phyloP scores from a whole-genome alignment of 2,329 filamentous ascomycete genomes.

The Periconia digitata region DNA sequence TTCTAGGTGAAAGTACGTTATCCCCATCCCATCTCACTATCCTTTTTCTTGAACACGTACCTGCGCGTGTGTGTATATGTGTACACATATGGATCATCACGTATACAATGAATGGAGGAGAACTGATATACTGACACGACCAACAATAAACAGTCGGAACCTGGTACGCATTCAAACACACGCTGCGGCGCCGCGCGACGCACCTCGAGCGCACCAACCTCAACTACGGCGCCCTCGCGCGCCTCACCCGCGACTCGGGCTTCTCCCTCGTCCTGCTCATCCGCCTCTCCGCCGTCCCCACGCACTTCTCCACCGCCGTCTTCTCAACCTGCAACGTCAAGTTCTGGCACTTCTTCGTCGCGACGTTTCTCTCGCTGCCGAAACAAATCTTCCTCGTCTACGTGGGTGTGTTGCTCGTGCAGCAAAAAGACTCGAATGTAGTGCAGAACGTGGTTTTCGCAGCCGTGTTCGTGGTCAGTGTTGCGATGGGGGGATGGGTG shows the following conservation, averaged over 20 bases:
- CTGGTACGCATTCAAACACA: constrained; percentile 39
- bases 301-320: constrained; percentile 39
- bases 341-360: constrained; percentile 38
- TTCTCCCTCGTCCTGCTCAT: constrained; percentile 40
- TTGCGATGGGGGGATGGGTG: constrained; percentile 35
- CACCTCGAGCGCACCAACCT: constrained; percentile 40
- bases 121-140: too few species aligned
- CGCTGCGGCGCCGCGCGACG: constrained; percentile 30
- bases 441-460: constrained; percentile 35
- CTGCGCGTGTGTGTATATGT: too few species aligned
- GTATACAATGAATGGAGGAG: too few species aligned
- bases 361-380: constrained; percentile 35
- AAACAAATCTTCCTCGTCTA: constrained; percentile 42
- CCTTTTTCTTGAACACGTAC: too few species aligned
- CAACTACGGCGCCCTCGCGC: constrained; percentile 39
- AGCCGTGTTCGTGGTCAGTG: constrained; percentile 30
- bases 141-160: constrained; percentile 31
- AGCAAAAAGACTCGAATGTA: constrained; percentile 24
- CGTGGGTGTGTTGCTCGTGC: constrained; percentile 34
- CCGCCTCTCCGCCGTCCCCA: constrained; percentile 36
- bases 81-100: too few species aligned
- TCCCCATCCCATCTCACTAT: not conserved
- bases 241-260: constrained; percentile 36
- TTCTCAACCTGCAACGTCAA: constrained; percentile 42
- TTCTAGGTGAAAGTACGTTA: constrained; percentile 35